Percentiles rank a stretch among this genome's conserved stretches.
These are phyloP conservation scores for Hyaloscypha hepaticicola DNA, from an alignment of 495 filamentous ascomycete genomes.

Conservation along the genomic window DNA sequence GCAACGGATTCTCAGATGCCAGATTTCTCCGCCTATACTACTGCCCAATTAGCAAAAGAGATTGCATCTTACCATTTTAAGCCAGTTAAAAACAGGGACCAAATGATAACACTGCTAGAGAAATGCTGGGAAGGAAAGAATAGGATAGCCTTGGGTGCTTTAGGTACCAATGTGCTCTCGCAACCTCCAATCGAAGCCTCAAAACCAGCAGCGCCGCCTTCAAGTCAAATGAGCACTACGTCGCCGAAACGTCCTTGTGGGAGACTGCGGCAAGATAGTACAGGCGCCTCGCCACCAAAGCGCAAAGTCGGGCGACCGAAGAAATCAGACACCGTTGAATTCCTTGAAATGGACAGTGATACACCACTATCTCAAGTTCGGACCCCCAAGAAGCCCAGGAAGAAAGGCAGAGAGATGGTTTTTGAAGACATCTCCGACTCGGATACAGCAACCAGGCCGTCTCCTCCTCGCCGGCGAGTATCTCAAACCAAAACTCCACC, in stretches of 20 bases:
- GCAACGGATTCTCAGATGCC: slow-evolving; percentile 38
- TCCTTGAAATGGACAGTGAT: slow-evolving; percentile 17
- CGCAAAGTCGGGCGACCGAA: slow-evolving; percentile 27
- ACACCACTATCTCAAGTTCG: slow-evolving; percentile 23
- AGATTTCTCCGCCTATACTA: slow-evolving; percentile 62
- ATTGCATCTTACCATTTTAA: slow-evolving; percentile 73
- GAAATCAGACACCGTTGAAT: slow-evolving; percentile 23
- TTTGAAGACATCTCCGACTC: slow-evolving; percentile 67
- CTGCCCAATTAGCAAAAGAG: slow-evolving; percentile 60
- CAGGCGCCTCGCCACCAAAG: slow-evolving; percentile 14
- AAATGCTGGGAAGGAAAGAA: slow-evolving; percentile 67
- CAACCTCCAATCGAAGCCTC: slow-evolving; percentile 5
- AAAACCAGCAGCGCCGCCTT: not conserved
- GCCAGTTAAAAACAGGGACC: slow-evolving; percentile 62
- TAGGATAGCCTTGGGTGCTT: slow-evolving; percentile 19
- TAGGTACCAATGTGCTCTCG: slow-evolving; percentile 20
- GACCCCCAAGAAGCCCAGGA: slow-evolving; percentile 28
- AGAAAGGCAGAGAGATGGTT: slow-evolving; percentile 5
- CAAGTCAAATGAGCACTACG: not conserved
- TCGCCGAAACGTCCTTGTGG: slow-evolving; percentile 42
- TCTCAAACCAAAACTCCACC: slow-evolving; percentile 16
- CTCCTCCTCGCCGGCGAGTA: slow-evolving; percentile 24
- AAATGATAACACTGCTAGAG: slow-evolving; percentile 70
- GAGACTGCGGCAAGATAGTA: slow-evolving; percentile 42
- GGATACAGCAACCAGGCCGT: slow-evolving; percentile 36